Conservation (phyloP, 192 early-diverging fungal genomes). For the Helicostylum pulchrum region DNA sequence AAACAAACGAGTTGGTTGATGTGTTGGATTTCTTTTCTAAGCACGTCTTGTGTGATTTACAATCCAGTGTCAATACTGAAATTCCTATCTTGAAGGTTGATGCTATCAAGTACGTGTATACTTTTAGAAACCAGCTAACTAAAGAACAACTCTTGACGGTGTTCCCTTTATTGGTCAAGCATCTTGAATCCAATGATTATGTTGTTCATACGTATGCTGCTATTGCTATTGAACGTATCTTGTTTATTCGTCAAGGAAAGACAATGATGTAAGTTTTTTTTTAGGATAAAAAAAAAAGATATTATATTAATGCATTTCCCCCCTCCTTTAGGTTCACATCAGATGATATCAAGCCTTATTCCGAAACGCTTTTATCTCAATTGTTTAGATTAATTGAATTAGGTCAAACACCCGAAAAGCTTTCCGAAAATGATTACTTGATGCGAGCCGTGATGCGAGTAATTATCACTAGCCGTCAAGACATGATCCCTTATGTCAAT, state of each 20-base stretch:
- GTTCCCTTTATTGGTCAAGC: constrained; percentile 74
- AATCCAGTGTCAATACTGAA: constrained; percentile 59
- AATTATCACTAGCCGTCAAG: constrained; percentile 70
- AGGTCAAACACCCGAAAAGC: constrained; percentile 80
- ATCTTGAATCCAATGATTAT: constrained; percentile 76
- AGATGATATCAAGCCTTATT: constrained; percentile 66
- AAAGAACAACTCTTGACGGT: constrained; percentile 74
- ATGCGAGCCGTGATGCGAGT: constrained; percentile 94
- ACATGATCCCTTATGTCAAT: constrained; percentile 68
- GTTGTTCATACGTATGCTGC: constrained; percentile 93
- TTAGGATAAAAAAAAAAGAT: background rate
- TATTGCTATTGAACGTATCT: constrained; percentile 85
- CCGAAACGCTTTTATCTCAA: constrained; percentile 63
- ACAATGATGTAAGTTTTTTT: constrained; percentile 44
- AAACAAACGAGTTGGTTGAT: constrained; percentile 80
- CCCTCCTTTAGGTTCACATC: constrained; percentile 54
- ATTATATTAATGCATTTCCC: background rate
- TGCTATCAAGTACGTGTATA: constrained; percentile 90
- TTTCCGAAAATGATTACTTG: constrained; percentile 95
- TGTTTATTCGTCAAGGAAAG: constrained; percentile 64
- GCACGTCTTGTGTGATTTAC: constrained; percentile 83
- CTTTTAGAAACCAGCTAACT: constrained; percentile 91
- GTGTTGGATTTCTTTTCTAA: constrained; percentile 79
- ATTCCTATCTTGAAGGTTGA: constrained; percentile 90
- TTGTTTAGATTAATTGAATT: constrained; percentile 77